Conservation (phyloP, 176 grass and related monocot species). For the Secale cereale region DNA sequence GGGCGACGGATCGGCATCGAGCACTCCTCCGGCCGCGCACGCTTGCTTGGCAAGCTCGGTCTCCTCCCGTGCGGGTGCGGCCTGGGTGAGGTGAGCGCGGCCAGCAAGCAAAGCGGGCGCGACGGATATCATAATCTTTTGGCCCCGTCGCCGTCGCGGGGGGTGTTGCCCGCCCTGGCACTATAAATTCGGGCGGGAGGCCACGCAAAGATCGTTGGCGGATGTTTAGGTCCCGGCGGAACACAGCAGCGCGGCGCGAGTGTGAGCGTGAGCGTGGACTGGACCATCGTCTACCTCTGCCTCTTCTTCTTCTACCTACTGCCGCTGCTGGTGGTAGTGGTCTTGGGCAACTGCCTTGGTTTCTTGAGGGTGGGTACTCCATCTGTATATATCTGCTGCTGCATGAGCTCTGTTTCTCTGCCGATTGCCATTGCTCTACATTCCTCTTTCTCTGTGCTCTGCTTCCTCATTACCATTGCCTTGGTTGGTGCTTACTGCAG, state of each 20-base stretch:
- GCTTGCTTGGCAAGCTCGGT: constrained; percentile 26
- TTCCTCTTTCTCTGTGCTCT: background rate
- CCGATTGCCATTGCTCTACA: background rate
- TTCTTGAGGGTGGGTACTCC: background rate
- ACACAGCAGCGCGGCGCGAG: background rate
- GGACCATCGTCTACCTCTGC: background rate
- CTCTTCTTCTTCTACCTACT: background rate
- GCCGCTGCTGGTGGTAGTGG: background rate
- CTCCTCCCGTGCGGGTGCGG: constrained; percentile 19
- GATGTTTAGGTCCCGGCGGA: background rate
- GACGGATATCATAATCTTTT: constrained; percentile 31
- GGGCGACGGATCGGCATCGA: constrained; percentile 1
- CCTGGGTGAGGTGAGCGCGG: constrained; percentile 40
- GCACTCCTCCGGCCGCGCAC: constrained; percentile 16
- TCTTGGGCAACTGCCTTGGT: background rate
- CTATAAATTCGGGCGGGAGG: constrained; percentile 23
- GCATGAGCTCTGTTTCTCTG: background rate
- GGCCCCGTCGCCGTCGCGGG: constrained; percentile 3
- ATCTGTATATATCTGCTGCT: too few species aligned
- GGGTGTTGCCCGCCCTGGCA: background rate
- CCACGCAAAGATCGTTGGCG: constrained; percentile 36
- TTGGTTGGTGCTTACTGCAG: background rate
- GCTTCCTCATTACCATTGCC: background rate
- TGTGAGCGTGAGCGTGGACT: background rate
- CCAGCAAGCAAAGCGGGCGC: constrained; percentile 37